Conservation (phyloP, 495 filamentous ascomycete genomes). For the Usnea hakonensis region DNA sequence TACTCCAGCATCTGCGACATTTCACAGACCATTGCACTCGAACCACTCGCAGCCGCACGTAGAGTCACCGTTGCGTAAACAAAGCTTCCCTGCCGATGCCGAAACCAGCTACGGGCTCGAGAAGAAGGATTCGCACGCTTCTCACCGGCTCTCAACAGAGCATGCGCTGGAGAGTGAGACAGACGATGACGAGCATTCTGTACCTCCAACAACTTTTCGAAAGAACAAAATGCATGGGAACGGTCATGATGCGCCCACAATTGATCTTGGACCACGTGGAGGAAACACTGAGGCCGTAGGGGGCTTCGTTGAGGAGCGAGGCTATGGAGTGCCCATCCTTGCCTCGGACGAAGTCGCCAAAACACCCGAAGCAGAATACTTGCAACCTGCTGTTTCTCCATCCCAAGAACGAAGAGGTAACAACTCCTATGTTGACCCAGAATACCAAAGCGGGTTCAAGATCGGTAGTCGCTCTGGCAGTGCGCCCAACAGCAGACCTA, state of each 20-base stretch:
- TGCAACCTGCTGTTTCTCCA: conserved; percentile 70
- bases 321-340: conserved; percentile 67
- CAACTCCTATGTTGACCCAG: conserved; percentile 43
- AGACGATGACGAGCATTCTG: conserved; percentile 60
- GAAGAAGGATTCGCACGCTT: conserved; percentile 16
- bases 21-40: conserved; percentile 28
- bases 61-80: conserved; percentile 53
- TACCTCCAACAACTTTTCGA: conserved; percentile 60
- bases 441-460: conserved; percentile 21
- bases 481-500: conserved; percentile 55
- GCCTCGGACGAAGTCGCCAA: conserved; percentile 88
- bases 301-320: conserved; percentile 45
- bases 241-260: conserved; percentile 36
- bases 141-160: conserved; percentile 25
- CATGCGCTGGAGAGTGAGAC: conserved; percentile 38
- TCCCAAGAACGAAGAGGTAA: conserved; percentile 53
- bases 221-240: conserved; percentile 57
- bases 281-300: conserved; percentile 44
- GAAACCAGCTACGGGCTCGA: conserved; percentile 24
- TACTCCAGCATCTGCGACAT: conserved; percentile 49
- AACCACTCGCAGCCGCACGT: conserved; percentile 40
- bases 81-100: conserved; percentile 40
- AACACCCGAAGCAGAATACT: conserved; percentile 52
- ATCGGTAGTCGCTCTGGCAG: conserved; percentile 43
- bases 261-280: conserved; percentile 38